Evolutionary conservation across 2,329 filamentous ascomycete species (phyloP), one percentile per base, ranked within the genome.

Genomic region (Aaosphaeria pasadenensis): DNA sequence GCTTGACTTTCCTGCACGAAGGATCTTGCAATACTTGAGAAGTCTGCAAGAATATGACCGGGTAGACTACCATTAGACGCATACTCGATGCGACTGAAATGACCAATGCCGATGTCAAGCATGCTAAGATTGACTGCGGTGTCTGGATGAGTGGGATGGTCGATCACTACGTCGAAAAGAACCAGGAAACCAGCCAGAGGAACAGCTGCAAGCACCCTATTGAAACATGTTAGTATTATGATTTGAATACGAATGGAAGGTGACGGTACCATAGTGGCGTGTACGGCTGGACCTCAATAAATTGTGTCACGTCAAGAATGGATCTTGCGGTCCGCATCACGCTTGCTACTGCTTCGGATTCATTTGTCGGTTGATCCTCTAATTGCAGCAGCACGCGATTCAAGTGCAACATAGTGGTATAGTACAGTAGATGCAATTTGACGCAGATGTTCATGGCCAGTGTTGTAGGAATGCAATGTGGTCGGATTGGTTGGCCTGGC

Each of bases 71-170:
- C 69, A 2, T 58, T 62, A 11, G 71, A 72, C 7, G 66, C 65
- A 44, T 66, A 71, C 50, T 76, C 74, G 6, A 76, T 56, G 6
- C 69, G 60, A 42, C 69, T 72, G 40, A 77, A 77, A 50, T 76
- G 71, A 1, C 71, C 73, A 6, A 66, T 70, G 4, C 59, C 71
- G 48, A 75, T 66, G 41, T 74, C 73, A 7, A 77, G 59, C 1
- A 74, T 58, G 3, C 67, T 61, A 1, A 76, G 7, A 13, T 36
- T 36, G 9, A 36, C 33, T 9, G 9, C 13, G 9, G 33, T 36
- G 9, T 36, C 33, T 9, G 33, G 33, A 13, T 36, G 33, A 11
- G 13, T 11, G 4, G 33, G 33, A 13, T 36, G 3, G 33, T 9
- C 9, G 33, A 36, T 36, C 13, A 36, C 13, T 36, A 36, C 9